Evolutionary conservation across 768 basidiomycete species (phyloP).

Genomic region (Mrakia frigida): DNA sequence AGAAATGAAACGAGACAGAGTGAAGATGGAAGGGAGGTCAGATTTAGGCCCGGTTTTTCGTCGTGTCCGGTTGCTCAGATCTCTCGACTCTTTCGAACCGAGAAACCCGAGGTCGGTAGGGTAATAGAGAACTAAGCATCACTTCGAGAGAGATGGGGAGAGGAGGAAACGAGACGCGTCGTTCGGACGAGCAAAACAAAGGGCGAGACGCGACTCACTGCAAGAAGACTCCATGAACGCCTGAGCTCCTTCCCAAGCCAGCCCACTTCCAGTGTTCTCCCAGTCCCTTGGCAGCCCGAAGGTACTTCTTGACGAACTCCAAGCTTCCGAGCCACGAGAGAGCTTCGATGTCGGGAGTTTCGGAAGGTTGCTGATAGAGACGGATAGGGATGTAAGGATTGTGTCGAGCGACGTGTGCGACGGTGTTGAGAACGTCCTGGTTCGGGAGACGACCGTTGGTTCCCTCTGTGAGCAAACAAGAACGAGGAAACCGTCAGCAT

Average conservation of each 20-base stretch:
- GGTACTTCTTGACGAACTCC: conserved; percentile 33
- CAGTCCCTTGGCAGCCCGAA: conserved; percentile 59
- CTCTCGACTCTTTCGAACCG: conserved; percentile 2
- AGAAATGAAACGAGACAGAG: not conserved
- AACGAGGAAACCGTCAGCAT: not conserved
- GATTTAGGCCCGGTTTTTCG: conserved; percentile 43
- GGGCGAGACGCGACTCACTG: conserved; percentile 17
- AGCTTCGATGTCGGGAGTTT: not conserved
- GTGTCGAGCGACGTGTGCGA: conserved; percentile 62
- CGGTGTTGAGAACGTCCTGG: conserved; percentile 85
- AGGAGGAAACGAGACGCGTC: not conserved
- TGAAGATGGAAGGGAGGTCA: not conserved
- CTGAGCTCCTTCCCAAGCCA: conserved; percentile 25
- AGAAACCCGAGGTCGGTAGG: conserved; percentile 6
- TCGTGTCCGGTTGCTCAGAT: conserved; percentile 45
- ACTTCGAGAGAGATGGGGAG: not conserved
- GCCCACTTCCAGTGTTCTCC: conserved; percentile 37
- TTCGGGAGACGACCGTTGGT: conserved; percentile 92
- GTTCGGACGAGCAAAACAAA: not conserved
- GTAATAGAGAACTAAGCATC: conserved; percentile 23
- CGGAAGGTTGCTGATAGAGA: conserved; percentile 64
- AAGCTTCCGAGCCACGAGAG: not conserved
- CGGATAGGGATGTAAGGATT: conserved; percentile 71
- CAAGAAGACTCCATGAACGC: conserved; percentile 31
- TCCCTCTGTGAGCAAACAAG: conserved; percentile 59